Percentiles rank a stretch among this genome's conserved stretches.
Evolutionary conservation across 148 eudicot genomes (phyloP).

Genomic region (Amaranthus cruentus): DNA sequence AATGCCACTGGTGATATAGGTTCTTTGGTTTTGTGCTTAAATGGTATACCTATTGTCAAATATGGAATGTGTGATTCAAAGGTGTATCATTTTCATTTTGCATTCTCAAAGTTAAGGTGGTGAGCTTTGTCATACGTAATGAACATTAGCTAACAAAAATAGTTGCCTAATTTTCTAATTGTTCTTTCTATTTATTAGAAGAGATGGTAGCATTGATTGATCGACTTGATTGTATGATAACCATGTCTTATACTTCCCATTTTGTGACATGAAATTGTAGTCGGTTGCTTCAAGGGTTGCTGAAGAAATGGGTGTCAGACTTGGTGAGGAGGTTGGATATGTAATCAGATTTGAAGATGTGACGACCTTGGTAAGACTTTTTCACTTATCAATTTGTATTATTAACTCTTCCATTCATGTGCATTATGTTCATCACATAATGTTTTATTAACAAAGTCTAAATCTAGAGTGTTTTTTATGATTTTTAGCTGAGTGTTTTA

Average conservation of each 20-base stretch:
- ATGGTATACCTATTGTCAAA: neutral
- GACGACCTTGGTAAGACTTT: constrained; percentile 51
- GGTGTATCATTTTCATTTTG: neutral
- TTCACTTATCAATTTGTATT: constrained; percentile 4
- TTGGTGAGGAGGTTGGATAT: constrained; percentile 99
- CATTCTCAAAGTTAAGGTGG: neutral
- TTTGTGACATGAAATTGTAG: constrained; percentile 36
- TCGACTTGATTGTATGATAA: neutral
- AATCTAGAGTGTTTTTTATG: constrained; percentile 1
- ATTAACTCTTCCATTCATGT: neutral
- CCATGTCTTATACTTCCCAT: neutral
- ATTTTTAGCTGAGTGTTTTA: constrained; percentile 1
- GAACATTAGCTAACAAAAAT: neutral
- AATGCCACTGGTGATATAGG: no score
- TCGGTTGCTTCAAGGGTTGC: constrained; percentile 93
- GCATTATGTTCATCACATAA: constrained; percentile 2
- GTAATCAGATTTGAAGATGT: constrained; percentile 95
- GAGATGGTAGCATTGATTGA: neutral
- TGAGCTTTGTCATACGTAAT: neutral
- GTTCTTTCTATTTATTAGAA: neutral
- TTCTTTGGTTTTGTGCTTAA: no score
- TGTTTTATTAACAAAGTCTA: neutral
- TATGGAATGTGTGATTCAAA: neutral
- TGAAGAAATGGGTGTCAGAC: constrained; percentile 92
- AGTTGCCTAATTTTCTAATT: neutral